Percentiles rank a stretch among this genome's conserved stretches.
These are phyloP conservation scores for Cercophora scortea DNA, from an alignment of 495 filamentous ascomycete genomes.

Conservation along the genomic window DNA sequence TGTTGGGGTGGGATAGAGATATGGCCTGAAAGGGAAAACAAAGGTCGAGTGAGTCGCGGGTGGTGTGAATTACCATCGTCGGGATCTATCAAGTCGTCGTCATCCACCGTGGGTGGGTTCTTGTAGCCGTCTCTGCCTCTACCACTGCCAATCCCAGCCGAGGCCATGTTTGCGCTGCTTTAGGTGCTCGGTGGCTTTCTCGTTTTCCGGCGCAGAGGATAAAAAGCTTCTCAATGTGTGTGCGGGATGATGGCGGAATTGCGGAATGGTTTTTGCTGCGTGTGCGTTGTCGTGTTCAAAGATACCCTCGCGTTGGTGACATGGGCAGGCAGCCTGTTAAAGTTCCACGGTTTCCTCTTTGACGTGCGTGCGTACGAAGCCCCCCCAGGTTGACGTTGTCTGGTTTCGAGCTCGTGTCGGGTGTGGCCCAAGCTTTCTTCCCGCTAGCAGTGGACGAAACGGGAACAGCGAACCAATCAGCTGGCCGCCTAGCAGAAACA, in stretches of 20 bases:
- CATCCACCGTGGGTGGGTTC: conserved; percentile 67
- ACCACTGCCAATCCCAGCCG: neutral
- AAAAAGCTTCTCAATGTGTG: neutral
- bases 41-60: neutral
- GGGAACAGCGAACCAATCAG: conserved; percentile 1
- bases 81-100: conserved; percentile 86
- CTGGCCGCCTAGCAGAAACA: neutral
- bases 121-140: conserved; percentile 37
- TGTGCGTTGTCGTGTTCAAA: neutral
- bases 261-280: neutral
- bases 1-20: neutral
- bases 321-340: neutral
- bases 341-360: conserved; percentile 16
- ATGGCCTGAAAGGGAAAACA: neutral
- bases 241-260: no score
- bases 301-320: no score
- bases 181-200: neutral
- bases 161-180: neutral
- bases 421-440: conserved; percentile 23
- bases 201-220: neutral
- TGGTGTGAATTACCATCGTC: conserved; percentile 63
- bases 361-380: neutral
- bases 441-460: neutral
- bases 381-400: conserved; percentile 7
- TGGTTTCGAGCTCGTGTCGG: neutral